Evolutionary conservation across 2,329 filamentous ascomycete species (phyloP), one percentile per base, ranked within the genome.

Genomic region (Alternaria brassicae): DNA sequence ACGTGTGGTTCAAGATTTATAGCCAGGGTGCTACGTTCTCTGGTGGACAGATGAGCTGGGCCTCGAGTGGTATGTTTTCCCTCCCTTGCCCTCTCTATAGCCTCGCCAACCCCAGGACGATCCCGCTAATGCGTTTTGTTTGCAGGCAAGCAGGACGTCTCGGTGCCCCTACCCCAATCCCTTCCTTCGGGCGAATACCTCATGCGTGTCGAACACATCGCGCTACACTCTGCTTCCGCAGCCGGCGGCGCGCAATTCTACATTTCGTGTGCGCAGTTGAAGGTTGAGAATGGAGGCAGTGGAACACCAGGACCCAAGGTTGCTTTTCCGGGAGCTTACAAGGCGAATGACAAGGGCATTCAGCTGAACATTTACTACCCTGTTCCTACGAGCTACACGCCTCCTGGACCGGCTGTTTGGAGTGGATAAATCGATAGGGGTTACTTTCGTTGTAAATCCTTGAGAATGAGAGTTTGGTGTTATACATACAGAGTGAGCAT

Each of bases 201-300:
- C 13, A 67, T 83, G 19, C 72, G 81, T 8, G 74, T 79, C 37
- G 81, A 84, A 68, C 81, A 83, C 52, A 81, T 84, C 54, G 81
- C 74, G 2, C 69, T 83, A 34, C 81, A 82, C 62, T 73, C 75
- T 49, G 80, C 78, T 0, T 60, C 68, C 5, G 62, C 61, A 2
- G 52, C 58, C 7, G 70, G 70, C 1, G 77, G 77, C 15, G 77
- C 77, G 6, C 77, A 65, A 32, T 81, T 82, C 67, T 83, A 82
- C 67, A 76, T 81, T 34, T 74, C 74, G 3, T 83, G 81, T 66
- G 79, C 77, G 0, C 81, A 83, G 71, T 54, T 83, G 55, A 77
- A 78, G 63, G 76, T 83, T 52, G 69, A 70, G 17, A 75, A 75
- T 12, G 71, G 73, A 17, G 78, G 78, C 2, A 72, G 58, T 34